Evolutionary conservation across 2,329 filamentous ascomycete species (phyloP).

Genomic region (Fusarium luffae): DNA sequence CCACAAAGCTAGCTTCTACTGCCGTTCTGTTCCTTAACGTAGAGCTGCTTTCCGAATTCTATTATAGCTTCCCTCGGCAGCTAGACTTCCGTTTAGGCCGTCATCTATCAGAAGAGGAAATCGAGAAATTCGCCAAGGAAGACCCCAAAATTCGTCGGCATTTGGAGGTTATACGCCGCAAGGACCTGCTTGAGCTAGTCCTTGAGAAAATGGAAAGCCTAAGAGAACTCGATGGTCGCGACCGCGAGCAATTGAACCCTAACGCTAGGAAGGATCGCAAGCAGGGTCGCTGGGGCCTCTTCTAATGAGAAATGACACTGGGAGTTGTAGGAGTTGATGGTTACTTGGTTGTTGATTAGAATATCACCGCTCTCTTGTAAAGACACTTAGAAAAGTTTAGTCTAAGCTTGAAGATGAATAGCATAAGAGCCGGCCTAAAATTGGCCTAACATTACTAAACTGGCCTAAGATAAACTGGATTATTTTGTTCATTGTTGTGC

Average conservation of each 20-base stretch:
- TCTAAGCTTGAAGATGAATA: neutral
- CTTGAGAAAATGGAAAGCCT: constrained; percentile 96
- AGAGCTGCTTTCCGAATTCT: constrained; percentile 95
- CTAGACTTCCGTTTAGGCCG: constrained; percentile 87
- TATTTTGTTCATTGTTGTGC: neutral
- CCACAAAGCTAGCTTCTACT: constrained; percentile 92
- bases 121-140: constrained; percentile 92
- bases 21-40: constrained; percentile 98
- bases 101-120: constrained; percentile 79
- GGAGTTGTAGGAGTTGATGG: constrained; percentile 46
- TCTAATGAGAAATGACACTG: constrained; percentile 53
- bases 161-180: constrained; percentile 89
- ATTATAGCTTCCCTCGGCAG: constrained; percentile 96
- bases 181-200: constrained; percentile 92
- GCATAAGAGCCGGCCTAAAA: neutral
- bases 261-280: constrained; percentile 48
- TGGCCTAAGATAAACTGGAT: neutral
- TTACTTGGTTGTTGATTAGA: constrained; percentile 43
- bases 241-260: constrained; percentile 61
- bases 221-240: constrained; percentile 81
- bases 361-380: constrained; percentile 20
- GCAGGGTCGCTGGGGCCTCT: constrained; percentile 62
- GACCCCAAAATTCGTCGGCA: constrained; percentile 91
- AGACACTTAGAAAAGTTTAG: constrained; percentile 1
- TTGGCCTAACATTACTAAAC: neutral